Conservation (phyloP, 2,329 filamentous ascomycete species). For the Colletotrichum horii region DNA sequence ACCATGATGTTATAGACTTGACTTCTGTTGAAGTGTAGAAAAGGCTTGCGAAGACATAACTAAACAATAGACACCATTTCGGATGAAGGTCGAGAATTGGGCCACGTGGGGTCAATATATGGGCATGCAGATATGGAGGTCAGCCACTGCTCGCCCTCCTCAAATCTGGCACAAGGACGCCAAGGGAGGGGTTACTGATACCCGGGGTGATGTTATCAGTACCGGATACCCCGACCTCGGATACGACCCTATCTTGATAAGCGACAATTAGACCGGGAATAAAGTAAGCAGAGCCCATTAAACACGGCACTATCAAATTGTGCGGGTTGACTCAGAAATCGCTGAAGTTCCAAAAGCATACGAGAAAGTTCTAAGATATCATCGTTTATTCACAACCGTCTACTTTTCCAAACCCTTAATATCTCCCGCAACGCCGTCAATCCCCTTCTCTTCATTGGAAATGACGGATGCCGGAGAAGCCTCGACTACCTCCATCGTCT, state of each 20-base stretch:
- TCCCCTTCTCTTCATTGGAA: background rate
- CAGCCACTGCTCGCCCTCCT: background rate
- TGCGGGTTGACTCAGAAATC: background rate
- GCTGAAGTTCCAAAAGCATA: background rate
- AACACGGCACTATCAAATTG: background rate
- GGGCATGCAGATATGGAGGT: background rate
- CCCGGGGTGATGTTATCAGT: background rate
- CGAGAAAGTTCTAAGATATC: background rate
- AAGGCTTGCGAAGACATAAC: background rate
- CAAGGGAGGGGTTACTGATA: background rate
- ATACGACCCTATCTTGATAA: background rate
- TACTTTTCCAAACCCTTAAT: background rate
- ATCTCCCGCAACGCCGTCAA: background rate
- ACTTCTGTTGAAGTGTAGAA: background rate
- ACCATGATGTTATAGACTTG: background rate
- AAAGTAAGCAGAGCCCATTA: background rate
- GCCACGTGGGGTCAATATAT: background rate
- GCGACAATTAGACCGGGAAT: background rate
- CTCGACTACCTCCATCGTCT: background rate
- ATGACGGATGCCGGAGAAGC: background rate
- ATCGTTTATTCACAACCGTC: background rate
- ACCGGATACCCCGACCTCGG: background rate
- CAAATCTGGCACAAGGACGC: background rate
- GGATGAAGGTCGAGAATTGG: background rate
- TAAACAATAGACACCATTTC: background rate